Conservation (phyloP, 2,329 filamentous ascomycete genomes). For the Hymenoscyphus salicellus region DNA sequence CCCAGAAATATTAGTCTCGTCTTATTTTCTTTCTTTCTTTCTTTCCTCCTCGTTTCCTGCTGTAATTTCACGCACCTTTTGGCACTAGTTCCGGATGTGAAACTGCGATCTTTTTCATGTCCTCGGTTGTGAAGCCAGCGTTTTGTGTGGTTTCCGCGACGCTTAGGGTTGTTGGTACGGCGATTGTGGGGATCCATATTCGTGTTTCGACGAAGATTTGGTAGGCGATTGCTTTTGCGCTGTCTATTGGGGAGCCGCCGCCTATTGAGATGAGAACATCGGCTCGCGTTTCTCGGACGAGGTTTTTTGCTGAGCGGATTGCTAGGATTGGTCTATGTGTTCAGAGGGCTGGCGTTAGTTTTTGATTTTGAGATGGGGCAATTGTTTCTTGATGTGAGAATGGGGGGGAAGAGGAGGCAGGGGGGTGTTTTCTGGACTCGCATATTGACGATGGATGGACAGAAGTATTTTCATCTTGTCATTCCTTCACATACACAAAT, state of each 20-base stretch:
- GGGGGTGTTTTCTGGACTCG: no score
- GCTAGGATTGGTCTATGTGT: slow-evolving; percentile 44
- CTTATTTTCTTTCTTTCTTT: neutral
- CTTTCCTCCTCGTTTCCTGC: neutral
- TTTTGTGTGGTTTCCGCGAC: slow-evolving; percentile 54
- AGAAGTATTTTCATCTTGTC: no score
- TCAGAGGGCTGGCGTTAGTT: neutral
- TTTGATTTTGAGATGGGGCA: neutral
- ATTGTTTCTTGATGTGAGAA: no score
- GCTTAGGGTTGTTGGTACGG: slow-evolving; percentile 48
- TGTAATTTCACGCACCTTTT: slow-evolving; percentile 23
- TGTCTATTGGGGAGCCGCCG: slow-evolving; percentile 54
- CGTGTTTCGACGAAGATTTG: slow-evolving; percentile 41
- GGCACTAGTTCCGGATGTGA: slow-evolving; percentile 43
- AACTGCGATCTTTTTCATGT: slow-evolving; percentile 50
- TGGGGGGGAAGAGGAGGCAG: no score
- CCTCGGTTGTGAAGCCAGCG: slow-evolving; percentile 49
- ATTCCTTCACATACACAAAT: no score
- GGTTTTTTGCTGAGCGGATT: slow-evolving; percentile 49
- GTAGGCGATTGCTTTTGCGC: slow-evolving; percentile 46
- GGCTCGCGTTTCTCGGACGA: slow-evolving; percentile 45
- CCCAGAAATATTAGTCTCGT: neutral
- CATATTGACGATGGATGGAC: no score
- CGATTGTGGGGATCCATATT: slow-evolving; percentile 45
- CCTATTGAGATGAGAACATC: slow-evolving; percentile 56